Base-by-base conservation (phyloP, 331 rosid genomes). In the Erythrophleum ivorense region DNA sequence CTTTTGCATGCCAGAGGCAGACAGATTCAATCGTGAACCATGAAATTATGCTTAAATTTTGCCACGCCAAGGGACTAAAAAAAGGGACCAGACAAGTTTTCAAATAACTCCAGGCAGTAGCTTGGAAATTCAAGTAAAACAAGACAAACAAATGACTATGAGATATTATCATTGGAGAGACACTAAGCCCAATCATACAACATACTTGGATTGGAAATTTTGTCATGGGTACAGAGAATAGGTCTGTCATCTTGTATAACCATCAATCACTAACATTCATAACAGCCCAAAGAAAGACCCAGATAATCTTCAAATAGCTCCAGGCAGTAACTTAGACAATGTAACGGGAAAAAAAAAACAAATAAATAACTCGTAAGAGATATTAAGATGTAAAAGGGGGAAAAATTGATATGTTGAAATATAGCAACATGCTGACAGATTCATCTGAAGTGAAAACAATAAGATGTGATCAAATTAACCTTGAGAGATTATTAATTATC, bases 41-140 rank as follows among this genome's bases (percentile, higher is more conserved):
- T 43, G 75, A 84, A 48, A 13, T 21, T 31, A 63, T 46, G 31
- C 58, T 53, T 13, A 52, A 71, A 67, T 76, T 77, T 73, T 68
- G 43, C 66, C 73, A 62, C n/a, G 13, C 10, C 21, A 33, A 33
- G 43, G 13, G 69, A 33, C 34, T 13, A 33, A 14, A 59, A 13
- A 48, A 65, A 76, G 49, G 73, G 77, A 18, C 38, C 53, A 64
- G 64, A 49, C 49, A 79, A 40, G 18, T 55, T 57, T 65, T 71
- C 54, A 15, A 63, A 65, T 24, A 70, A 48, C 6, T 45, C 75
- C 53, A 40, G 15, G 74, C 54, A 65, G 67, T 46, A 62, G 59
- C 69, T 54, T 19, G 36, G 59, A 24, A 11, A 3, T 69, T 59
- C 7, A 13, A 73, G 34, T 21, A 48, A 70, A 31, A 21, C 54